Evolutionary conservation across 306 rosid species (phyloP).

Genomic region (Vigna nakashimae): DNA sequence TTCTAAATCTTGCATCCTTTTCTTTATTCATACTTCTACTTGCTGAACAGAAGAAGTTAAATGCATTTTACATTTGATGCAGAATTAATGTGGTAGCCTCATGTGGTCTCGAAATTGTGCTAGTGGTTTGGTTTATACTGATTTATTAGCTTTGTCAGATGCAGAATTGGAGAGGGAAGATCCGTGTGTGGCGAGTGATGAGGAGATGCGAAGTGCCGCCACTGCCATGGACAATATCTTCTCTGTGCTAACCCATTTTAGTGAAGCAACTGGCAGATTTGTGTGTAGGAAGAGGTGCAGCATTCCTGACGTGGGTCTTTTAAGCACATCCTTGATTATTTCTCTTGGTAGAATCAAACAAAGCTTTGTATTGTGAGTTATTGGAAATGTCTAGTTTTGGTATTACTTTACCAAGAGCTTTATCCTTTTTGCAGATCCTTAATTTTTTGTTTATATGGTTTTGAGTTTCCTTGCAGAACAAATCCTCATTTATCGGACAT

Average conservation of each 20-base stretch:
- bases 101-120: conserved; percentile 11
- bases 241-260: conserved; percentile 79
- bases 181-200: conserved; percentile 78
- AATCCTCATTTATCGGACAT: conserved; percentile 78
- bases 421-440: conserved; percentile 42
- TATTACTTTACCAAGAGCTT: conserved; percentile 45
- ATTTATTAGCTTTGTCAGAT: conserved; percentile 39
- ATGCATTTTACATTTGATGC: background rate
- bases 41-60: background rate
- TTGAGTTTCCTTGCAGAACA: conserved; percentile 71
- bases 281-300: conserved; percentile 82
- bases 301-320: conserved; percentile 66
- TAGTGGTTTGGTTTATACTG: conserved; percentile 30
- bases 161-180: conserved; percentile 71
- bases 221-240: conserved; percentile 68
- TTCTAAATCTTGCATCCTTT: background rate
- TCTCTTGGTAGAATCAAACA: conserved; percentile 99
- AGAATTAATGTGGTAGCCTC: background rate
- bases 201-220: conserved; percentile 69
- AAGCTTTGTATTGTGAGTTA: conserved; percentile 99
- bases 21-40: background rate
- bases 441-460: conserved; percentile 45
- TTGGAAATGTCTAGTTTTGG: conserved; percentile 63
- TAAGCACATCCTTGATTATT: conserved; percentile 84
- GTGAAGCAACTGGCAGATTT: conserved; percentile 74